Conservation (phyloP, 352 stramenopile genomes). For the Pythium aristosporum region DNA sequence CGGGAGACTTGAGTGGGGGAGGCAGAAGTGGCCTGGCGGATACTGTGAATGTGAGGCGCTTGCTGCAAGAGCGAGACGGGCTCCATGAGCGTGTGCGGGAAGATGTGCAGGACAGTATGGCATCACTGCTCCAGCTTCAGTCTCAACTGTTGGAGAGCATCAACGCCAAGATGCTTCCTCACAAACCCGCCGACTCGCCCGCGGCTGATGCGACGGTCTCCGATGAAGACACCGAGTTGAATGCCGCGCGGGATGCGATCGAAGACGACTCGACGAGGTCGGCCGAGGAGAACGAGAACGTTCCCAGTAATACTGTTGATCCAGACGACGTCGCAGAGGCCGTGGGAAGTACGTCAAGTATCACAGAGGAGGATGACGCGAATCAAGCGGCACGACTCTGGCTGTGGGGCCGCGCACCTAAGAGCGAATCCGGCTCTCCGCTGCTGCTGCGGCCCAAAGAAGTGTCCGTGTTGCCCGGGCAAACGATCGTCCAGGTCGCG, state of each 20-base stretch:
- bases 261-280: not conserved
- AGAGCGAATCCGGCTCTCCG: slow-evolving; percentile 43
- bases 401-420: slow-evolving; percentile 71
- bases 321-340: slow-evolving; percentile 3
- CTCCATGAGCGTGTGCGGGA: slow-evolving; percentile 41
- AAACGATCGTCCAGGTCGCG: slow-evolving; percentile 70
- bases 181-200: not conserved
- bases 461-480: slow-evolving; percentile 46
- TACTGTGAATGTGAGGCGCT: slow-evolving; percentile 35
- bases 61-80: slow-evolving; percentile 52
- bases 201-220: not conserved
- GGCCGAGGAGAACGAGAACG: slow-evolving; percentile 1
- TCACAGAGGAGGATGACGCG: slow-evolving; percentile 13
- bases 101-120: slow-evolving; percentile 60
- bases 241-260: not conserved
- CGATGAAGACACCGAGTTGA: slow-evolving; percentile 12
- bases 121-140: slow-evolving; percentile 46
- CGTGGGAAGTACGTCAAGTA: not conserved
- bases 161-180: slow-evolving; percentile 6
- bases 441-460: slow-evolving; percentile 70
- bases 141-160: slow-evolving; percentile 39
- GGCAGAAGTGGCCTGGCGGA: slow-evolving; percentile 9
- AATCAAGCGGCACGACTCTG: slow-evolving; percentile 32
- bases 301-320: slow-evolving; percentile 1
- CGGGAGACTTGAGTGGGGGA: not conserved